A percentile compares a stretch with the other conserved stretches of the same genome.
These are phyloP conservation scores for Turritis glabra DNA, from an alignment of 345 rosid genomes.

Conservation along the genomic window DNA sequence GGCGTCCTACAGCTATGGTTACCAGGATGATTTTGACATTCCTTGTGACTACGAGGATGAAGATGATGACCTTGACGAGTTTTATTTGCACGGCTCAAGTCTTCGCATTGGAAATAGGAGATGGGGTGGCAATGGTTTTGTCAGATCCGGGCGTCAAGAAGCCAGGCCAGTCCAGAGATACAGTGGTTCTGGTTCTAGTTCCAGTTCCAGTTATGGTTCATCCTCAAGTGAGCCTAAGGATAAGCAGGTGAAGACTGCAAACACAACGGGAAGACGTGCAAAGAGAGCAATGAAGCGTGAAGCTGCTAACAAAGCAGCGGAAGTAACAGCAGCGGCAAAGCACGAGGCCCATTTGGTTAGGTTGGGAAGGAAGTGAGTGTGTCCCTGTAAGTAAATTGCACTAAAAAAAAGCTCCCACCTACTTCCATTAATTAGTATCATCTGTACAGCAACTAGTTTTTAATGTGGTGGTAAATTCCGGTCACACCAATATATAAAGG, in stretches of 20 bases:
- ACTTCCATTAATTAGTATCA: slow-evolving; percentile 11
- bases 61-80: slow-evolving; percentile 67
- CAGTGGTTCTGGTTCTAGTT: slow-evolving; percentile 36
- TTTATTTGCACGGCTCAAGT: slow-evolving; percentile 48
- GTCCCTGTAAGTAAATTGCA: slow-evolving; percentile 22
- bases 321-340: slow-evolving; percentile 61
- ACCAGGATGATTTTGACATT: slow-evolving; percentile 46
- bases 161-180: slow-evolving; percentile 69
- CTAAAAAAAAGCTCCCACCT: not conserved
- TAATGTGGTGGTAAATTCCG: slow-evolving; percentile 15
- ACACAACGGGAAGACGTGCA: slow-evolving; percentile 73
- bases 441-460: slow-evolving; percentile 31
- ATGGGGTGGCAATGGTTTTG: slow-evolving; percentile 94
- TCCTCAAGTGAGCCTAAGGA: slow-evolving; percentile 57
- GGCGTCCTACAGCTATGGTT: slow-evolving; percentile 32
- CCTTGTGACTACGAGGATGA: slow-evolving; percentile 48
- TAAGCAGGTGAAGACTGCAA: slow-evolving; percentile 39
- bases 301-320: slow-evolving; percentile 75
- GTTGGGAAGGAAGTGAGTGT: slow-evolving; percentile 42
- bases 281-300: slow-evolving; percentile 89
- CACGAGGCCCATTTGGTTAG: slow-evolving; percentile 47
- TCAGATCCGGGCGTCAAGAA: slow-evolving; percentile 86
- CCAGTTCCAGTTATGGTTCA: slow-evolving; percentile 24
- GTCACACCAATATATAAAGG: slow-evolving; percentile 4
- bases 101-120: slow-evolving; percentile 83